phyloP scores from a whole-genome alignment of 352 stramenopile genomes.

The Globisporangium spinosum region DNA sequence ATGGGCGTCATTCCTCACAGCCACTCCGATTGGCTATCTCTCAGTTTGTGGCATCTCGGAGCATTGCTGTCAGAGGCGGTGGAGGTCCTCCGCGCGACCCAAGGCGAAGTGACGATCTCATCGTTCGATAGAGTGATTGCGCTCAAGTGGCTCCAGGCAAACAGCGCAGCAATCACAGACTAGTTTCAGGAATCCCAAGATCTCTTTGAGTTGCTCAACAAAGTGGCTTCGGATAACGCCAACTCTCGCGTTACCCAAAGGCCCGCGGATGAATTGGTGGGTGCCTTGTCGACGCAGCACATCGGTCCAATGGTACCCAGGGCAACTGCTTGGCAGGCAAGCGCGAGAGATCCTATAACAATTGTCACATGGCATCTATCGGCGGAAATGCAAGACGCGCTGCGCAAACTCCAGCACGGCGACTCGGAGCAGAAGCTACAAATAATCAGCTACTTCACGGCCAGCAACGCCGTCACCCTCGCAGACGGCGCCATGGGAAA shows the following conservation, averaged over 20 bases:
- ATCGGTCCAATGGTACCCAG: too few relatives aligned
- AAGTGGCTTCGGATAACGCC: background rate
- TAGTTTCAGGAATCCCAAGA: background rate
- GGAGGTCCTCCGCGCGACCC: background rate
- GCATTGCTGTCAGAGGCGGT: background rate
- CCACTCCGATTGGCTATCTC: background rate
- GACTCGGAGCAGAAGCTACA: background rate
- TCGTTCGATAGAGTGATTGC: conserved; percentile 3
- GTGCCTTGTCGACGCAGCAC: background rate
- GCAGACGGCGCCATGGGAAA: background rate
- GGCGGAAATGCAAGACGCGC: background rate
- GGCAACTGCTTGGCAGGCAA: too few relatives aligned
- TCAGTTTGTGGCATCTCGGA: background rate
- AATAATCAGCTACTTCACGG: background rate
- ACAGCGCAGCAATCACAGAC: background rate
- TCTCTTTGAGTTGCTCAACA: background rate
- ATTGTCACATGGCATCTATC: background rate
- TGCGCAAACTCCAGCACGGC: background rate
- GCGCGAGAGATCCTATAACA: too few relatives aligned
- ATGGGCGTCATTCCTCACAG: background rate
- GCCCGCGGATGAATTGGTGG: background rate
- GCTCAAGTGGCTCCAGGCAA: conserved; percentile 9
- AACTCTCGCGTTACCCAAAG: background rate
- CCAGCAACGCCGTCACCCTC: background rate
- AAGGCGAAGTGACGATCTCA: background rate